These are phyloP conservation scores for Phytophthora melonis DNA, from an alignment of 352 stramenopile genomes.

Conservation along the genomic window DNA sequence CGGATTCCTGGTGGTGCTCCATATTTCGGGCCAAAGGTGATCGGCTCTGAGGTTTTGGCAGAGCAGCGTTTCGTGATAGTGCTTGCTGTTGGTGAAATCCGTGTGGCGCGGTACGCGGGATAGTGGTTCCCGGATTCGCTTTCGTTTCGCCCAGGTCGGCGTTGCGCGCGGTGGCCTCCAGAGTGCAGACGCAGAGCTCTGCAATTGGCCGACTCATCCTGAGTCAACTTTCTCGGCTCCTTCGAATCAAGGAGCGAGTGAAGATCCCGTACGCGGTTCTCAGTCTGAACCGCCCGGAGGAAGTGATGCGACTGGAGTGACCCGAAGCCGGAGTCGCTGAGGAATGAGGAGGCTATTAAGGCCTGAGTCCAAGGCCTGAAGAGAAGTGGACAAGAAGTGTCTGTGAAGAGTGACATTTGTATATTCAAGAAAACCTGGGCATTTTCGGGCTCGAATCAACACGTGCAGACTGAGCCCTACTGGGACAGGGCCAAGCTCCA, in stretches of 20 bases:
- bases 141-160: neutral
- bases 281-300: neutral
- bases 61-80: too few relatives aligned
- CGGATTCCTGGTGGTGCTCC: too few relatives aligned
- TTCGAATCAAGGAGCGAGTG: neutral
- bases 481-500: neutral
- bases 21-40: too few relatives aligned
- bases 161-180: neutral
- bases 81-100: too few relatives aligned
- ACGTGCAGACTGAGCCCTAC: neutral
- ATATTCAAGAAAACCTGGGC: neutral
- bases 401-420: neutral
- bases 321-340: neutral
- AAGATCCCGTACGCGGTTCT: neutral
- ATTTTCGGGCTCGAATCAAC: neutral
- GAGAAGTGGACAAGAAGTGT: constrained; percentile 1
- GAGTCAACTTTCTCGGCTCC: neutral
- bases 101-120: too few relatives aligned
- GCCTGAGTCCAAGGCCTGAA: neutral
- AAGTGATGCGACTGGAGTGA: constrained; percentile 2
- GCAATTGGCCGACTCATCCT: neutral
- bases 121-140: too few relatives aligned
- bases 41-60: too few relatives aligned
- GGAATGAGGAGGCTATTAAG: neutral
- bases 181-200: neutral